Base-by-base conservation (phyloP, 306 rosid species). In the Pyrus communis region DNA sequence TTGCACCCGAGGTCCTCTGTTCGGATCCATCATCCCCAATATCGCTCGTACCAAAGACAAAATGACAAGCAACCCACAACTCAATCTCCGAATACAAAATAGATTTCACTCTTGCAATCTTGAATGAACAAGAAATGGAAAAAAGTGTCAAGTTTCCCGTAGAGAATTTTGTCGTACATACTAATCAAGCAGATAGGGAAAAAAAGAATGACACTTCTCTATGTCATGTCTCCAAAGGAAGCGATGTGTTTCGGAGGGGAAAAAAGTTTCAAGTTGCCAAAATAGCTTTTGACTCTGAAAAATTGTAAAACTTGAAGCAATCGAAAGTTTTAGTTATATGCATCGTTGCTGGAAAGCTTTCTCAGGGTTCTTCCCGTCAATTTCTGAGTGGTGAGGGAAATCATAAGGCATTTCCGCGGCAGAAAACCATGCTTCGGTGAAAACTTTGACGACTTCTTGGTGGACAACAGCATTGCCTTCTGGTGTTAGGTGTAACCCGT, bases 401-500 rank as follows among this genome's bases (percentile, higher is more conserved):
- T 95, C 99, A 35, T 35, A 70, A 70, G 97, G 97, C 97, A 92
- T 79, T 76, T 81, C 85, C 22, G 58, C 85, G 67, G 96, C 84
- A 61, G 87, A 81, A 79, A 90, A 76, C 84, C 86, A 82, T 25
- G 82, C 74, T 84, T 72, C 84, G 4, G 31, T 52, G 64, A 88
- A 78, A 11, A 80, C 87, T 72, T 73, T 82, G 21, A 74, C 63
- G 14, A 85, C 82, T 82, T 88, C 85, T 77, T 82, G 77, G 80
- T 79, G 77, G 66, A 91, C 84, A 59, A 87, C 82, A 25, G 75
- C 86, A 77, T 95, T 92, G 76, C 97, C 97, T 57, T 92, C 97
- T 15, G 93, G 81, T 73, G 96, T 89, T 77, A 95, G 85, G 75
- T 92, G 99, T 89, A 95, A 66, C 22, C 99, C 99, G 81, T 92